phyloP scores from a whole-genome alignment of 2,329 filamentous ascomycete genomes.

The Clarireedia sp. region DNA sequence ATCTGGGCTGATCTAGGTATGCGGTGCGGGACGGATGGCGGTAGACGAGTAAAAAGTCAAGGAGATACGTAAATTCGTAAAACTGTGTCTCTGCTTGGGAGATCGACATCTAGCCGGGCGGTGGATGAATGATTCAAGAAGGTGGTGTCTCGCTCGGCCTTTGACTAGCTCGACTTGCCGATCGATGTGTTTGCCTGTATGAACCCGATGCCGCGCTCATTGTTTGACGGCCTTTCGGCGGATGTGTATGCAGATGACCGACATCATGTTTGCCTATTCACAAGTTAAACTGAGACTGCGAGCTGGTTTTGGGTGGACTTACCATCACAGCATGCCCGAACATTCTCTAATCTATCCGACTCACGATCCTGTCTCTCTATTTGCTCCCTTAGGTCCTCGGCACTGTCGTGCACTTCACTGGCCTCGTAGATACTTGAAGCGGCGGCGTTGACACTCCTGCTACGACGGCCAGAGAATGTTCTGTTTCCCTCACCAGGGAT shows the following conservation, averaged over 20 bases:
- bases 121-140: neutral
- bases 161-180: slow-evolving; percentile 18
- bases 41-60: neutral
- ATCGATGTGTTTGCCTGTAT: slow-evolving; percentile 5
- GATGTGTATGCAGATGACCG: slow-evolving; percentile 43
- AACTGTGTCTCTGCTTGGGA: neutral
- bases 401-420: slow-evolving; percentile 63
- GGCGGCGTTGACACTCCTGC: slow-evolving; percentile 36
- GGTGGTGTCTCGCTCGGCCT: slow-evolving; percentile 5
- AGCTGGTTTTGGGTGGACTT: slow-evolving; percentile 35
- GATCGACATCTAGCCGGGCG: neutral
- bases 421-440: slow-evolving; percentile 41
- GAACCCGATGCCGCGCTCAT: slow-evolving; percentile 17
- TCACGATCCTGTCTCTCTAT: slow-evolving; percentile 73
- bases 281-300: slow-evolving; percentile 16
- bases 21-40: too few species aligned
- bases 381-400: slow-evolving; percentile 72
- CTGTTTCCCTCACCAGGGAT: slow-evolving; percentile 29
- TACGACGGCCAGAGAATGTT: slow-evolving; percentile 46
- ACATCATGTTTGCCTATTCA: slow-evolving; percentile 65
- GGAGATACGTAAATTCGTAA: slow-evolving; percentile 8
- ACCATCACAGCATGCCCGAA: slow-evolving; percentile 96
- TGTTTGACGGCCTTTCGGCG: slow-evolving; percentile 35
- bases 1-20: too few species aligned
- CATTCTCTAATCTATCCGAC: slow-evolving; percentile 80